A percentile compares a stretch with the other conserved stretches of the same genome.
phyloP scores from a whole-genome alignment of 306 rosid species.

The Malus domestica region ASM211411v1 NC_041803.1:42280501-42281000 shows the following conservation, averaged over 20 bases:
- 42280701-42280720: neutral
- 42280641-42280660: neutral
- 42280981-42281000: neutral
- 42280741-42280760: neutral
- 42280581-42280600: neutral
- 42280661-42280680: neutral
- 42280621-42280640: neutral
- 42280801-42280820: neutral
- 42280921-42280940: neutral
- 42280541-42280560: too few species aligned
- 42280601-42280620: neutral
- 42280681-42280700: neutral
- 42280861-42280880: neutral
- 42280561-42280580: too few species aligned
- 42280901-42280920: neutral
- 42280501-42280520: neutral
- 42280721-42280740: neutral
- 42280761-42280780: neutral
- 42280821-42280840: neutral
- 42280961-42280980: neutral
- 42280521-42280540: neutral
- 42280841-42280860: neutral
- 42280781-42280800: neutral
- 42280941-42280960: neutral
- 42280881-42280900: neutral